Evolutionary conservation across 2,329 filamentous ascomycete genomes (phyloP).

Genomic region (Curvularia eragrostidis): DNA sequence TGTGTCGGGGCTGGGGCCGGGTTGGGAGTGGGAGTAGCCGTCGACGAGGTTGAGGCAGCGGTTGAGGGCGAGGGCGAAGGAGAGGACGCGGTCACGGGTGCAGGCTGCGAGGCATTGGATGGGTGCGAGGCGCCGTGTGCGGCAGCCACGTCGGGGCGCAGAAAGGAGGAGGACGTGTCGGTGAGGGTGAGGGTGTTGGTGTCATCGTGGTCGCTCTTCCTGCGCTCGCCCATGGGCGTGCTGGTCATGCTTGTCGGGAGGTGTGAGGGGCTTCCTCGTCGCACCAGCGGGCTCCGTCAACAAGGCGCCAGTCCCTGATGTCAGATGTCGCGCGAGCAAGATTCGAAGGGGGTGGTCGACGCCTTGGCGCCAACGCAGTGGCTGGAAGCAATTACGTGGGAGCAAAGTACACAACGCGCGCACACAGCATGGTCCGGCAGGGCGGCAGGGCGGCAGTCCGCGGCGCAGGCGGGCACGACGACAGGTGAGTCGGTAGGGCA

Average conservation of each 20-base stretch:
- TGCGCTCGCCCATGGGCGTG: conserved; percentile 40
- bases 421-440: conserved; percentile 35
- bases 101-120: background rate
- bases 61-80: background rate
- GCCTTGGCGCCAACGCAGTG: conserved; percentile 31
- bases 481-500: background rate
- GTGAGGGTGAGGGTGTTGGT: conserved; percentile 4
- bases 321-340: conserved; percentile 24
- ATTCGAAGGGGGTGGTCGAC: conserved; percentile 16
- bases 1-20: background rate
- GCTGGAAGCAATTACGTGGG: conserved; percentile 32
- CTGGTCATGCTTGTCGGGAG: conserved; percentile 36
- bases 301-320: conserved; percentile 14
- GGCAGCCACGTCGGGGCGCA: conserved; percentile 29
- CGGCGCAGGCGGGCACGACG: conserved; percentile 3
- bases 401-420: conserved; percentile 33
- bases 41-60: conserved; percentile 12
- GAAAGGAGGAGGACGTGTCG: conserved; percentile 15
- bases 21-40: background rate
- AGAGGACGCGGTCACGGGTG: background rate
- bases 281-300: conserved; percentile 24
- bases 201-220: conserved; percentile 37
- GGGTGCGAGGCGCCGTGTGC: conserved; percentile 5
- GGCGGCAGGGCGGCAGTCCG: conserved; percentile 8
- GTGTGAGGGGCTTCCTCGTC: conserved; percentile 30